A percentile compares a stretch with the other conserved stretches of the same genome.
phyloP scores from a whole-genome alignment of 176 grass and related monocot genomes.

The Sorghum bicolor region DNA sequence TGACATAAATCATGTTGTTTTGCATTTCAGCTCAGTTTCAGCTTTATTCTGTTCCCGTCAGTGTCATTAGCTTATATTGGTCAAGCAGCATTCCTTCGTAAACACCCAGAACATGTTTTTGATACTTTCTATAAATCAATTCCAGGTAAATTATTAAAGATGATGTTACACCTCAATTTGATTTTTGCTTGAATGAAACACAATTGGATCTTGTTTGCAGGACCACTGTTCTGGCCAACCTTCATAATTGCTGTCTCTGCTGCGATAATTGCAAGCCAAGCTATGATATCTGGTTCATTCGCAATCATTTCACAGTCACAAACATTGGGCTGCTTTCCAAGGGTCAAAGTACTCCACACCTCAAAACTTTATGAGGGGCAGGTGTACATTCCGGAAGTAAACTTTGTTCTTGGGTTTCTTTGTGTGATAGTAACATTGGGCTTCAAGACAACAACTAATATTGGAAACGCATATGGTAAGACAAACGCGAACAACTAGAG shows the following conservation, averaged over 20 bases:
- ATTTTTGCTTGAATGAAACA: background rate
- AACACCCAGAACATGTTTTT: slow-evolving; percentile 30
- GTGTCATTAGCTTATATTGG: slow-evolving; percentile 54
- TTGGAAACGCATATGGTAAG: slow-evolving; percentile 63
- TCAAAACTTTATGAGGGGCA: slow-evolving; percentile 50
- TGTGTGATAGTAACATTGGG: slow-evolving; percentile 35
- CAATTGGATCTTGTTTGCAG: slow-evolving; percentile 8
- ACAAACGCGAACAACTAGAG: background rate
- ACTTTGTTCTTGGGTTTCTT: slow-evolving; percentile 41
- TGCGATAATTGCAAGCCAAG: slow-evolving; percentile 56
- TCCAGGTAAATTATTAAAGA: slow-evolving; percentile 37
- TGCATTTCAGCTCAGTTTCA: slow-evolving; percentile 36
- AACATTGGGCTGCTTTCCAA: slow-evolving; percentile 48
- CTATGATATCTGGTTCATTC: slow-evolving; percentile 60
- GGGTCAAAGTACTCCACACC: slow-evolving; percentile 49
- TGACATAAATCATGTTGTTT: background rate
- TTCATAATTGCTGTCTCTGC: slow-evolving; percentile 50
- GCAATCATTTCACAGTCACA: slow-evolving; percentile 52
- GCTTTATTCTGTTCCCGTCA: slow-evolving; percentile 36
- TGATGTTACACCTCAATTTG: background rate
- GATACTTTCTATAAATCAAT: slow-evolving; percentile 53
- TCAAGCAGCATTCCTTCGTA: slow-evolving; percentile 49
- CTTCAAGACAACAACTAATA: slow-evolving; percentile 42
- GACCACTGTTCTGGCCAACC: slow-evolving; percentile 47
- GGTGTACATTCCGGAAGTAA: slow-evolving; percentile 58